Evolutionary conservation across 2,329 filamentous ascomycete genomes (phyloP).

Genomic region (Colletotrichum destructivum): DNA sequence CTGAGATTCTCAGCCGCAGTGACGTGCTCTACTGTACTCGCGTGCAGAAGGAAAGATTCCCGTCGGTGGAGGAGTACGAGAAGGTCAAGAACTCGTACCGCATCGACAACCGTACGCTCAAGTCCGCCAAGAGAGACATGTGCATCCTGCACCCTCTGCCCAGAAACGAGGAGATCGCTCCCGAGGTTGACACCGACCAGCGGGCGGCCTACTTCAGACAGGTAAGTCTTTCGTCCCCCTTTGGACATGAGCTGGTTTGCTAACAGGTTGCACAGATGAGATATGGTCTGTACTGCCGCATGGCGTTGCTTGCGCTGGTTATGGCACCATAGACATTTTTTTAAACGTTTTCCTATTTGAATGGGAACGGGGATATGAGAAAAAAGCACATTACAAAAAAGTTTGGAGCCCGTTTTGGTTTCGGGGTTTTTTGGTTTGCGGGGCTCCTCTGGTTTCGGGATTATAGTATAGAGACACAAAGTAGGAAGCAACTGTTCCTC

Average conservation of each 20-base stretch:
- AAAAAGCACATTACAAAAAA: slow-evolving; percentile 35
- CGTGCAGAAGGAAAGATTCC: slow-evolving; percentile 96
- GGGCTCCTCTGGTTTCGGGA: slow-evolving; percentile 19
- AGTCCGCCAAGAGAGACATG: slow-evolving; percentile 93
- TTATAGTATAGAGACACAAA: slow-evolving; percentile 36
- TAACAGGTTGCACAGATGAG: slow-evolving; percentile 80
- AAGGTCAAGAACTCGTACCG: slow-evolving; percentile 89
- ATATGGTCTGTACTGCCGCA: slow-evolving; percentile 97
- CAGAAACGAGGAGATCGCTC: slow-evolving; percentile 91
- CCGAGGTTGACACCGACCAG: slow-evolving; percentile 98
- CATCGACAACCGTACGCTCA: slow-evolving; percentile 90
- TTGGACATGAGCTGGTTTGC: slow-evolving; percentile 42
- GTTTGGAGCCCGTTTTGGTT: slow-evolving; percentile 35
- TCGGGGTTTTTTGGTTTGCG: slow-evolving; percentile 15
- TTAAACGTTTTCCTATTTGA: slow-evolving; percentile 27
- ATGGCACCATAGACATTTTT: slow-evolving; percentile 65
- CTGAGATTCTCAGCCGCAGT: slow-evolving; percentile 86
- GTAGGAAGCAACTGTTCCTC: slow-evolving; percentile 41
- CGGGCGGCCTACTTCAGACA: slow-evolving; percentile 98
- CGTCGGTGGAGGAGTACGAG: slow-evolving; percentile 86
- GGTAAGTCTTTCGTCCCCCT: slow-evolving; percentile 71
- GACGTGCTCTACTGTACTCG: slow-evolving; percentile 98
- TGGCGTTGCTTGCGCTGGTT: slow-evolving; percentile 95
- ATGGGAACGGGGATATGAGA: slow-evolving; percentile 23
- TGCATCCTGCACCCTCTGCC: slow-evolving; percentile 96